Base-by-base conservation (phyloP, 495 filamentous ascomycete genomes). In the Pyronema domesticum region DNA sequence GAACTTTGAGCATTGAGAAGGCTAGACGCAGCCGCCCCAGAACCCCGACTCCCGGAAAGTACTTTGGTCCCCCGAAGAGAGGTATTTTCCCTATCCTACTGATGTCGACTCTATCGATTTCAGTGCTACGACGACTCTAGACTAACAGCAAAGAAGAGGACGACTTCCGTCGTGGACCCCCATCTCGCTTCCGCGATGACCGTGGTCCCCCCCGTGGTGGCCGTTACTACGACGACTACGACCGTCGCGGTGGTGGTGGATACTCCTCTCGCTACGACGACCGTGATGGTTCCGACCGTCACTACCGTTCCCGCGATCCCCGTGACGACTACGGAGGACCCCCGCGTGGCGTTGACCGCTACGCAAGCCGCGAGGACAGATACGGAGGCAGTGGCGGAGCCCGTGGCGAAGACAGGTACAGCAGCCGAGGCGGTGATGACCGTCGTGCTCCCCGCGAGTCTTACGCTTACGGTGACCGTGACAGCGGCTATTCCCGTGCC, bases 1-100 rank as follows among this genome's bases (percentile, higher is more conserved):
- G 89, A 61, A 95, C 89, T 54, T 73, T 99, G 57, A 95, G 87
- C 76, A 96, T 99, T 57, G 93, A 99, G 78, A 99, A 96, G 76
- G 91, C 91, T 66, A 85, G 91, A 65, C 86, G 91, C 69, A 81
- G 83, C 67, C 82, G 85, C 57, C 93, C 93, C 53, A 84, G 91
- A 65, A 96, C 89, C 44, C 91, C 91, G 10, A 99, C 91, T 56
- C 91, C 91, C 37, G 91, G 91, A 71, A 95, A 96, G 71, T 99
- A 99, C 79, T 95, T 94, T 67, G 91, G 91, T 50, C 93, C 93
- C 49, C 91, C 93, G 55, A 96, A 99, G 81, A 76, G 93, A 74
- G 91, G 91, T 94, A 72, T 74, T 65, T 50, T 58, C 43, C 15
- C 19, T 13, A 17, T 37, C 45, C 57, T 46, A 30, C 37, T 46